Conservation (phyloP, 2,329 filamentous ascomycete genomes). For the Beauveria australis region DNA sequence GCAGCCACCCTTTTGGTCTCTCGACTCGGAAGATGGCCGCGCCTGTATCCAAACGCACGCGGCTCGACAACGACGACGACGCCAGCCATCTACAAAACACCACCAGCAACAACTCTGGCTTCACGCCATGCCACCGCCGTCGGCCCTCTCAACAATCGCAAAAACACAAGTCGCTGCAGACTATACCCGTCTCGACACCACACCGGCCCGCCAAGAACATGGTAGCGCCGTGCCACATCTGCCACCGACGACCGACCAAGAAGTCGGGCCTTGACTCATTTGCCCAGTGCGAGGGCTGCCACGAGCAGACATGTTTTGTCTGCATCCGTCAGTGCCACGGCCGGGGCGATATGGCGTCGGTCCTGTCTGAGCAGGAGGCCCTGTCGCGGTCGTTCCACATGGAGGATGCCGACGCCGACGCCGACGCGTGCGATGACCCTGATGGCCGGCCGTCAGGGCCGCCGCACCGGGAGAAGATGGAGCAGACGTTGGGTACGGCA, state of each 20-base stretch:
- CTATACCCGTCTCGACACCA: not conserved
- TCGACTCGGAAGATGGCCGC: conserved; percentile 5
- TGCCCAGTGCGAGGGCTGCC: conserved; percentile 55
- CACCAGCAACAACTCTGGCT: not conserved
- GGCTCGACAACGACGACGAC: not conserved
- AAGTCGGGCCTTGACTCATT: conserved; percentile 60
- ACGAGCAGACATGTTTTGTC: conserved; percentile 57
- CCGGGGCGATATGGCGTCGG: conserved; percentile 24
- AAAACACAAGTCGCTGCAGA: not conserved
- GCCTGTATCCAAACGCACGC: conserved; percentile 3
- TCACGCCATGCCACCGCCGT: not conserved
- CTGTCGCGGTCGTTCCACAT: conserved; percentile 41
- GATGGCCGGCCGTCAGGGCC: not conserved
- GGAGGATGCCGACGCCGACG: conserved; percentile 31
- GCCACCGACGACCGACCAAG: conserved; percentile 55
- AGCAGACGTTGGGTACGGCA: conserved; percentile 11
- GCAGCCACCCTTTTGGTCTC: not conserved
- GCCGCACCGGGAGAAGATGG: conserved; percentile 8
- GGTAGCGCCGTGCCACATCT: conserved; percentile 57
- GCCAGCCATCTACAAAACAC: not conserved
- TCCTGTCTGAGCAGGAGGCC: conserved; percentile 26
- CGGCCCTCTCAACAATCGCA: not conserved
- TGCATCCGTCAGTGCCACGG: conserved; percentile 57
- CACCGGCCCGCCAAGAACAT: conserved; percentile 7
- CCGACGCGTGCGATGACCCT: conserved; percentile 4